phyloP scores from a whole-genome alignment of 768 basidiomycete species.

The Erythrobasidium yunnanense region DNA sequence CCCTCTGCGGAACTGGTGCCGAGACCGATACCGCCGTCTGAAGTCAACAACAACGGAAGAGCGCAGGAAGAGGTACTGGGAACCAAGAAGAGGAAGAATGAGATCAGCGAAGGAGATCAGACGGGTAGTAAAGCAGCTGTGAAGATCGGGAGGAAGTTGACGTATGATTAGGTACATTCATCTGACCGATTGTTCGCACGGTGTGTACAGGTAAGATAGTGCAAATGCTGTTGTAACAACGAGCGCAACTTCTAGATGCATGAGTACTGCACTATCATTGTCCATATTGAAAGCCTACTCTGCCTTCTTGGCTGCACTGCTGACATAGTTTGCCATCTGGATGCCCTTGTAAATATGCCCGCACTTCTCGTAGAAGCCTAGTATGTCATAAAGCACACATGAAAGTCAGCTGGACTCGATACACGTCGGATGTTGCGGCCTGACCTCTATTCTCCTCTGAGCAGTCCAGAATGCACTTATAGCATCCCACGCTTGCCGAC shows the following conservation, averaged over 20 bases:
- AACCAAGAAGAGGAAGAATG: slow-evolving; percentile 8
- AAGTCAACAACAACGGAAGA: not conserved
- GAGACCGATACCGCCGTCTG: slow-evolving; percentile 46
- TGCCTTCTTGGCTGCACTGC: not conserved
- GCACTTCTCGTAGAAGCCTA: slow-evolving; percentile 97
- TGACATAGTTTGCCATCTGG: slow-evolving; percentile 18
- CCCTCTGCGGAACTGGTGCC: slow-evolving; percentile 45
- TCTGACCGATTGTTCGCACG: not conserved
- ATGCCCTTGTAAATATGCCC: slow-evolving; percentile 44
- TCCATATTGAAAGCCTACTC: not conserved
- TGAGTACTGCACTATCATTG: not conserved
- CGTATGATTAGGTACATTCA: not conserved
- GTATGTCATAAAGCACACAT: slow-evolving; percentile 2
- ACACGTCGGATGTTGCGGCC: too few relatives aligned
- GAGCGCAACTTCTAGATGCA: too few relatives aligned
- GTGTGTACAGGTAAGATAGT: too few relatives aligned
- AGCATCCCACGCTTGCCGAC: slow-evolving; percentile 67
- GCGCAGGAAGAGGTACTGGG: not conserved
- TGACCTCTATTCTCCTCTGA: slow-evolving; percentile 78
- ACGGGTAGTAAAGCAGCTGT: not conserved
- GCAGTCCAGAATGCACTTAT: slow-evolving; percentile 98
- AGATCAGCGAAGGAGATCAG: not conserved
- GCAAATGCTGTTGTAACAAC: not conserved
- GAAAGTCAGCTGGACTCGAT: too few relatives aligned
- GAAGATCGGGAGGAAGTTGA: slow-evolving; percentile 15